These are phyloP conservation scores for Wickerhamomyces pijperi DNA, from an alignment of 805 yeast species.

Conservation along the genomic window DNA sequence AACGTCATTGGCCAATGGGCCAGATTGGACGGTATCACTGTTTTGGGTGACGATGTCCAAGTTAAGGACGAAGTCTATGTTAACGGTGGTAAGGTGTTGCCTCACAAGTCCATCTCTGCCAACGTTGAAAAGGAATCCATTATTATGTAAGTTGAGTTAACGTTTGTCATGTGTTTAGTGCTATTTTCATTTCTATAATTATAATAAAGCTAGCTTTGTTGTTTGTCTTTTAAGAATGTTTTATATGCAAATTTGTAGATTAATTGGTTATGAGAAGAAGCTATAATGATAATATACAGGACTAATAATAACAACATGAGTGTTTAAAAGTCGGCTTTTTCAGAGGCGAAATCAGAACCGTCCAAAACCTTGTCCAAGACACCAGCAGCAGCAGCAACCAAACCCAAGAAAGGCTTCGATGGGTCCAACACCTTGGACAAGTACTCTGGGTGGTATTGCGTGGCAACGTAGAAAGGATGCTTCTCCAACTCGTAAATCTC, in stretches of 20 bases:
- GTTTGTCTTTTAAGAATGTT: no score
- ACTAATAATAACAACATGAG: slow-evolving; percentile 38
- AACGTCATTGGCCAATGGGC: slow-evolving; percentile 98
- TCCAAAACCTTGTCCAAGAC: slow-evolving; percentile 55
- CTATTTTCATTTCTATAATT: background rate
- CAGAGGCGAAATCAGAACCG: slow-evolving; percentile 15
- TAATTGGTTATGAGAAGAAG: no score
- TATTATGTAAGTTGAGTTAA: slow-evolving; percentile 60
- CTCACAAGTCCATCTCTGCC: slow-evolving; percentile 93
- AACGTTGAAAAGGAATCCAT: slow-evolving; percentile 97
- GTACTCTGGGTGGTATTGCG: slow-evolving; percentile 98
- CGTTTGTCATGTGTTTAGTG: background rate
- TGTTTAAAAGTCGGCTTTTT: background rate
- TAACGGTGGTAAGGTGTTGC: slow-evolving; percentile 98
- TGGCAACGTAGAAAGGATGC: slow-evolving; percentile 88
- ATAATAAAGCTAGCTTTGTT: background rate
- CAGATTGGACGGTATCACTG: slow-evolving; percentile 94
- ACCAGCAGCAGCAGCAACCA: slow-evolving; percentile 90
- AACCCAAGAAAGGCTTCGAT: slow-evolving; percentile 90
- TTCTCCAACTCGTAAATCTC: slow-evolving; percentile 79
- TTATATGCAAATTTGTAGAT: background rate
- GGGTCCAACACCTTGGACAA: slow-evolving; percentile 94
- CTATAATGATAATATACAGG: no score
- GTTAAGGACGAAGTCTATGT: slow-evolving; percentile 97
- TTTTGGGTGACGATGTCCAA: slow-evolving; percentile 97